A percentile compares a stretch with the other conserved stretches of the same genome.
Evolutionary conservation across 306 rosid species (phyloP).

Genomic region (Urtica urens): DNA sequence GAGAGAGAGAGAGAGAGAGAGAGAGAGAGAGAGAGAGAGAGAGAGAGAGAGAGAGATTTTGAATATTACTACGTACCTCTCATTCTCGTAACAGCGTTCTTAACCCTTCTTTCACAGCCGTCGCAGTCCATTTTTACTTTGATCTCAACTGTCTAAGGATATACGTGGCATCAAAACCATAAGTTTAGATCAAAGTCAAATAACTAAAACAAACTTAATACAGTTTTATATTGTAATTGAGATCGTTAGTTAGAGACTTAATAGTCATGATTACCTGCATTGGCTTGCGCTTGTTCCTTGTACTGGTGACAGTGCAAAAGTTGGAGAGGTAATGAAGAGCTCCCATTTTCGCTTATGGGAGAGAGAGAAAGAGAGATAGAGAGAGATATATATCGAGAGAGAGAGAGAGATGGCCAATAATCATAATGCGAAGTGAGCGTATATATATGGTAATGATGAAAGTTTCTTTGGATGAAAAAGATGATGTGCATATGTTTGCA

Average conservation of each 20-base stretch:
- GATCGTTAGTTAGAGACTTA: background rate
- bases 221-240: too few species aligned
- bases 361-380: conserved; percentile 14
- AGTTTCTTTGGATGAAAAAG: conserved; percentile 14
- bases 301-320: conserved; percentile 47
- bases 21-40: too few species aligned
- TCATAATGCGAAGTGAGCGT: conserved; percentile 3
- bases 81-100: conserved; percentile 55
- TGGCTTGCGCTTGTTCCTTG: conserved; percentile 56
- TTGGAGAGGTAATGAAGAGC: conserved; percentile 65
- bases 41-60: conserved; percentile 1
- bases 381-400: background rate
- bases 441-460: conserved; percentile 27
- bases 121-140: conserved; percentile 91
- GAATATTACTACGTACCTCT: conserved; percentile 33
- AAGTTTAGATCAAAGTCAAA: background rate
- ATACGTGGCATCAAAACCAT: conserved; percentile 3
- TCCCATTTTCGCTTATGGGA: conserved; percentile 41
- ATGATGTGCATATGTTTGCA: conserved; percentile 4
- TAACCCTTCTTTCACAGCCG: conserved; percentile 81
- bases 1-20: too few species aligned
- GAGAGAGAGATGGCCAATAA: background rate
- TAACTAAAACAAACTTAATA: too few species aligned
- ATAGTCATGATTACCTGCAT: conserved; percentile 63
- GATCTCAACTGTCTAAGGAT: conserved; percentile 60